These are phyloP conservation scores for Psidium friedrichsthalianum DNA, from an alignment of 345 rosid genomes.

Conservation along the genomic window DNA sequence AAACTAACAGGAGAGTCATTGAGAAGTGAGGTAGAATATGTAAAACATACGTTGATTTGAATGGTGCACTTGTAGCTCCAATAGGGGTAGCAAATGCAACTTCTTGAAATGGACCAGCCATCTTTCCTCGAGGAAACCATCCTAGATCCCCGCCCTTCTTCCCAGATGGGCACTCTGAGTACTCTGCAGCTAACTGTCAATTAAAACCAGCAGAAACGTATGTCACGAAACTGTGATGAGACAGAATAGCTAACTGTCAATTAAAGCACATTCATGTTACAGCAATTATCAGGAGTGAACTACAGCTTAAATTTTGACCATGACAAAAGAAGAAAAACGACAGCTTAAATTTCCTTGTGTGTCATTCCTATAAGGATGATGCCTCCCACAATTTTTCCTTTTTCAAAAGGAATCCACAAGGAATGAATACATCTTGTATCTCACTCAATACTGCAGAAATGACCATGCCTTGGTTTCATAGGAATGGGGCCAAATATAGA, in stretches of 20 bases:
- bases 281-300: neutral
- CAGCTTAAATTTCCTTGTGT: neutral
- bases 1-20: neutral
- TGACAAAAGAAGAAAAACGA: neutral
- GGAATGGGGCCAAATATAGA: neutral
- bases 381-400: neutral
- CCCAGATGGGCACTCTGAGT: slow-evolving; percentile 92
- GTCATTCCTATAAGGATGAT: neutral
- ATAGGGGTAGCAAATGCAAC: slow-evolving; percentile 72
- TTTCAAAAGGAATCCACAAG: neutral
- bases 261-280: neutral
- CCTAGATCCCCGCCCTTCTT: slow-evolving; percentile 99
- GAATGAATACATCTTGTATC: neutral
- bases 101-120: slow-evolving; percentile 97
- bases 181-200: slow-evolving; percentile 77
- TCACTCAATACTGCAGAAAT: neutral
- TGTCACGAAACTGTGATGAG: neutral
- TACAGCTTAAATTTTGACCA: neutral
- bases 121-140: slow-evolving; percentile 97
- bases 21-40: neutral
- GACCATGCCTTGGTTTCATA: neutral
- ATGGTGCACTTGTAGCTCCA: slow-evolving; percentile 93
- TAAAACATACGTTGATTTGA: slow-evolving; percentile 75
- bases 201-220: neutral
- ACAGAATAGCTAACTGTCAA: neutral